Evolutionary conservation across 495 filamentous ascomycete genomes (phyloP), one percentile per base, ranked within the genome.

Genomic region (Aspergillus baeticus): DNA sequence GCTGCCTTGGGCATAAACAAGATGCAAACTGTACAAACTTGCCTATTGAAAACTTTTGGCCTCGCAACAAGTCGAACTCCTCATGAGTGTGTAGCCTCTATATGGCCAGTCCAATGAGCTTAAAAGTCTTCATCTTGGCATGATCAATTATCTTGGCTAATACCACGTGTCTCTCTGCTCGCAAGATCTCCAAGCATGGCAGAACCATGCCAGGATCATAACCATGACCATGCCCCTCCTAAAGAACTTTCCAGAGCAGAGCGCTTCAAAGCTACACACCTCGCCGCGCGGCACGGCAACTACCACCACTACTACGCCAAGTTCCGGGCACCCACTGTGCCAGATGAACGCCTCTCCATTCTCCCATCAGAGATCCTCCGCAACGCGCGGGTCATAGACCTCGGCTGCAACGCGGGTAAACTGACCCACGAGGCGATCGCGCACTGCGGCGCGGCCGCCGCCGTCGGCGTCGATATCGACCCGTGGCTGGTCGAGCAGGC

Each of bases 221-320:
- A 21, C 38, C 38, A 2, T 2, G 38, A 42, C 8, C 8, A 42
- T 42, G 8, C 11, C 10, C 41, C 14, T 21, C 8, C 1, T 21
- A 44, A 17, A 21, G 41, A 44, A 4, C 41, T 4, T 11, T 44
- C 41, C 22, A 0, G 41, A 1, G 41, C 41, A 21, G 41, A 44
- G n/a, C 41, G 41, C 41, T 44, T 44, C 41, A 44, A 44, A 44
- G 41, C 41, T 3, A 44, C 41, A 21, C 41, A 44, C 41, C 41
- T 44, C 41, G 41, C 41, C 11, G 41, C 41, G 41, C 41, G 41
- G n/a, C 41, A 44, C 22, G 41, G 41, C 41, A 44, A 44, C 41
- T 44, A 44, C 41, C 41, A 44, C 41, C 41, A 44, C 18, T 44
- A 44, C 22, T 44, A 44, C 18, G 41, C 41, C 41, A 44, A 44